Percentiles rank a stretch among this genome's conserved stretches.
Conservation (phyloP, 768 basidiomycete species). For the Lentinula sp. region DNA sequence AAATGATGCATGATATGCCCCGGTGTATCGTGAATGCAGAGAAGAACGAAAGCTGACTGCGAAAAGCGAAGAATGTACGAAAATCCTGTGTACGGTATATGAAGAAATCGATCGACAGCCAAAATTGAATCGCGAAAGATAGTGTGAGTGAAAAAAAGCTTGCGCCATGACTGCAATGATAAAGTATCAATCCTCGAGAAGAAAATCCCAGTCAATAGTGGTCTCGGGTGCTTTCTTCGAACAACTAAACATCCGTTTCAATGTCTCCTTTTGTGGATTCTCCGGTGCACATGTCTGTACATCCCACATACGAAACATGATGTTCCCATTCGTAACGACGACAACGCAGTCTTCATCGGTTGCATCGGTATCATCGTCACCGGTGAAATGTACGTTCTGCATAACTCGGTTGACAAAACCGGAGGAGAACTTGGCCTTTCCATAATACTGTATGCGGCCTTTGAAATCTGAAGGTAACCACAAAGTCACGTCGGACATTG, state of each 20-base stretch:
- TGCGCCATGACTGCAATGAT: not conserved
- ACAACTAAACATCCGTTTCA: slow-evolving; percentile 61
- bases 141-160: not conserved
- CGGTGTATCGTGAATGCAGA: not conserved
- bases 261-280: slow-evolving; percentile 50
- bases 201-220: slow-evolving; percentile 71
- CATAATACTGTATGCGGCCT: slow-evolving; percentile 54
- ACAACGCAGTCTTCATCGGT: slow-evolving; percentile 55
- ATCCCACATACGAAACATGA: slow-evolving; percentile 80
- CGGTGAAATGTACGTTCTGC: slow-evolving; percentile 44
- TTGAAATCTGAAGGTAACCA: slow-evolving; percentile 79
- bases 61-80: not conserved
- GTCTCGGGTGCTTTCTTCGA: slow-evolving; percentile 48
- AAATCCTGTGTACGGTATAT: not conserved
- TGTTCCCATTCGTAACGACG: slow-evolving; percentile 51
- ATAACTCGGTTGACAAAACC: slow-evolving; percentile 70
- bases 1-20: not conserved
- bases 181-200: slow-evolving; percentile 54
- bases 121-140: not conserved
- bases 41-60: not conserved
- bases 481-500: slow-evolving; percentile 64
- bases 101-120: not conserved
- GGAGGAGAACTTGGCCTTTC: slow-evolving; percentile 53
- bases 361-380: slow-evolving; percentile 22
- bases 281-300: slow-evolving; percentile 61